These are phyloP conservation scores for Calonectria pseudoturangicola DNA, from an alignment of 2,329 filamentous ascomycete species.

Conservation along the genomic window DNA sequence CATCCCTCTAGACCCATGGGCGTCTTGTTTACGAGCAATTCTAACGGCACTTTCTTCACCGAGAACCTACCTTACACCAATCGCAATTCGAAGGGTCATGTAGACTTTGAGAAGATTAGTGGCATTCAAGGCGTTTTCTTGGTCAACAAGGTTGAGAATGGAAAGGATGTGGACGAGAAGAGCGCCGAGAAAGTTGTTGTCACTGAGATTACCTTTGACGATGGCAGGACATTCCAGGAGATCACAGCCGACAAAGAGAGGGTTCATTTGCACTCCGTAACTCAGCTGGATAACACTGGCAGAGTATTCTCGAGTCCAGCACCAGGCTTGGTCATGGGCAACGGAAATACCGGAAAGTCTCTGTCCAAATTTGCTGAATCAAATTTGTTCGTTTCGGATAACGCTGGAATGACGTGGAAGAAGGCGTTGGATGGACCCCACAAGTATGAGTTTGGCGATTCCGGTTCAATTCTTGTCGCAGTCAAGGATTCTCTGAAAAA, in stretches of 20 bases:
- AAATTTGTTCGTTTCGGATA: constrained; percentile 90
- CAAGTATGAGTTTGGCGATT: constrained; percentile 97
- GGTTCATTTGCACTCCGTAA: constrained; percentile 94
- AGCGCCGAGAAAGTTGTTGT: constrained; percentile 79
- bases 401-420: constrained; percentile 91
- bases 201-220: constrained; percentile 94
- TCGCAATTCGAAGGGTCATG: constrained; percentile 82
- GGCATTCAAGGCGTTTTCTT: constrained; percentile 94
- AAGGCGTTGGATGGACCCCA: constrained; percentile 86
- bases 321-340: constrained; percentile 93
- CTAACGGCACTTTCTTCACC: constrained; percentile 96
- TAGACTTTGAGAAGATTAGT: constrained; percentile 96
- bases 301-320: constrained; percentile 95
- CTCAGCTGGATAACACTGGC: constrained; percentile 86
- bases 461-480: constrained; percentile 91
- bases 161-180: constrained; percentile 79
- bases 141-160: constrained; percentile 92
- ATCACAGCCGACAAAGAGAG: constrained; percentile 81
- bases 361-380: constrained; percentile 83
- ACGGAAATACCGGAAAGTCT: constrained; percentile 89
- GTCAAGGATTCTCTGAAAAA: constrained; percentile 82
- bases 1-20: constrained; percentile 83
- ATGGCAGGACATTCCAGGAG: constrained; percentile 88
- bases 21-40: constrained; percentile 95
- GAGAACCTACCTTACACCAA: constrained; percentile 95